phyloP scores from a whole-genome alignment of 2,329 filamentous ascomycete genomes.

The Phoma herbarum region DNA sequence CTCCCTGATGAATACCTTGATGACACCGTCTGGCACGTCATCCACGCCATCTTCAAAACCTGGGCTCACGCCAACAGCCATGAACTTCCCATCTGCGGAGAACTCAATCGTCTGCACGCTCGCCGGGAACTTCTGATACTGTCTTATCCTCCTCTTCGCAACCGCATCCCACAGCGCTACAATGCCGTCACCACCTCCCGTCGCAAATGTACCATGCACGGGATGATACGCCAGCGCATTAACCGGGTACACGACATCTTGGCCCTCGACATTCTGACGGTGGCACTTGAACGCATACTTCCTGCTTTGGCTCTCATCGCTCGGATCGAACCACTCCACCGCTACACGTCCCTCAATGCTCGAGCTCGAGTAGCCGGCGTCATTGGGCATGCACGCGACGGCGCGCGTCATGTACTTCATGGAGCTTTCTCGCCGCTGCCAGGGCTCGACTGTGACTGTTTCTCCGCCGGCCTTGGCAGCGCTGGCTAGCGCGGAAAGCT shows the following conservation, averaged over 20 bases:
- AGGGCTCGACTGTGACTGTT: slow-evolving; percentile 71
- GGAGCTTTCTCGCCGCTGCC: slow-evolving; percentile 92
- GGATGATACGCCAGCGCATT: slow-evolving; percentile 91
- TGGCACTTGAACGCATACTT: slow-evolving; percentile 99
- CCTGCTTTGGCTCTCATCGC: slow-evolving; percentile 82
- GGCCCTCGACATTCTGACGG: slow-evolving; percentile 74
- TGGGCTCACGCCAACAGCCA: slow-evolving; percentile 83
- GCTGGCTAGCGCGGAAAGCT: slow-evolving; percentile 72
- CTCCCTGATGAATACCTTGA: slow-evolving; percentile 83
- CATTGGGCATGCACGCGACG: slow-evolving; percentile 95
- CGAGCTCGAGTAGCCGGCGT: slow-evolving; percentile 89
- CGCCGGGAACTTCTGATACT: slow-evolving; percentile 84
- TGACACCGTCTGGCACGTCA: slow-evolving; percentile 74
- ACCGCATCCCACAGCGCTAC: slow-evolving; percentile 94
- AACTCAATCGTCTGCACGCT: slow-evolving; percentile 82
- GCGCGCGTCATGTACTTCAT: slow-evolving; percentile 96
- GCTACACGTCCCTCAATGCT: slow-evolving; percentile 95
- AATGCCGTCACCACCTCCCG: slow-evolving; percentile 87
- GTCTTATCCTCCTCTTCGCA: slow-evolving; percentile 86
- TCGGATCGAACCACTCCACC: slow-evolving; percentile 97
- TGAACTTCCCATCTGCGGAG: slow-evolving; percentile 76
- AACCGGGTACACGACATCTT: slow-evolving; percentile 88
- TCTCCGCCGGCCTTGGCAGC: slow-evolving; percentile 36
- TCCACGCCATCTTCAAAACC: slow-evolving; percentile 90
- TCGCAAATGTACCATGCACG: slow-evolving; percentile 82